Evolutionary conservation across 345 rosid species (phyloP), one percentile per base, ranked within the genome.

Genomic region (Durio zibethinus): DNA sequence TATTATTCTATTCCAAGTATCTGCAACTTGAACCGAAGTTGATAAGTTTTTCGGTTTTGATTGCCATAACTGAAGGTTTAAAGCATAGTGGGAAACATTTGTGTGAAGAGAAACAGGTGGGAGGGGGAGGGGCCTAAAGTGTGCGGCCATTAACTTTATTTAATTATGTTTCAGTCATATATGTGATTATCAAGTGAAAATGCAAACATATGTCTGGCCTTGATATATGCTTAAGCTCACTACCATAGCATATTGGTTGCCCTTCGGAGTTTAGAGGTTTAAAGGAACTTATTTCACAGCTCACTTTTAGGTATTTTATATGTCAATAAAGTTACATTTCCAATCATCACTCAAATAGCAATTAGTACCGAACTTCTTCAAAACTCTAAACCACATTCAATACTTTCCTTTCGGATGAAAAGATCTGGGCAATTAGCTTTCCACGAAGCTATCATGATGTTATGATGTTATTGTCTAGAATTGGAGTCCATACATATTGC

Each of bases 21-120:
- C 47, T 79, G 38, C 54, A 57, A 27, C 53, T 67, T 38, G 61
- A 56, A 71, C 11, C 25, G 35, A 71, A 62, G 45, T 72, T 42
- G 73, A 45, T 47, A 16, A 68, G 23, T 27, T 45, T 21, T 31
- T 72, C 20, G 35, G 40, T 78, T 64, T 83, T 60, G 31, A 4
- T 60, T 27, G 72, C 63, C 42, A 57, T 9, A 45, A 43, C 61
- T 70, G 50, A 54, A 35, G 70, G 9, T 71, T 7, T 60, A 9
- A 31, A 54, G 35, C 75, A 12, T 68, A 21, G 52, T 72, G 47
- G 27, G 45, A 50, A 72, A 11, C 15, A 50, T 52, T 72, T 8
- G 43, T 15, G 9, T 25, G 54, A 47, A 47, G 57, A 69, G 2
- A 69, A 38, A 27, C 38, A 45, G 7, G 53, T 45, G 6, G 53